A percentile compares a stretch with the other conserved stretches of the same genome.
Evolutionary conservation across 495 filamentous ascomycete genomes (phyloP).

Genomic region (Xylaria telfairii): DNA sequence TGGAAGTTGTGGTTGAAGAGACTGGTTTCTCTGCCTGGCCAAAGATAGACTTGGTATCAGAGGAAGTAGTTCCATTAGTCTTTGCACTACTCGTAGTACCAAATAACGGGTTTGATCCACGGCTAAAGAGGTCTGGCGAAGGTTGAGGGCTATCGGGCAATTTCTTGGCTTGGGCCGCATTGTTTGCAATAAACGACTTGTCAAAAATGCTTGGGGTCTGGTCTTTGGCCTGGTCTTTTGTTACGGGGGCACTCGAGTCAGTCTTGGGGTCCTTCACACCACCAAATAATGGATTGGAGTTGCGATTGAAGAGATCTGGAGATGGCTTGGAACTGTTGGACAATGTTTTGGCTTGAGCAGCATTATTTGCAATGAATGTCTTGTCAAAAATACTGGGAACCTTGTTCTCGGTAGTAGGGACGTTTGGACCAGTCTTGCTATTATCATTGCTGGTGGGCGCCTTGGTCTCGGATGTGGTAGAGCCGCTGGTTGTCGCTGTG

Average conservation of each 20-base stretch:
- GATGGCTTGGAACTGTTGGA: constrained; percentile 30
- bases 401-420: not conserved
- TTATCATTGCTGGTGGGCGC: not conserved
- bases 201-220: constrained; percentile 33
- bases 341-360: constrained; percentile 1
- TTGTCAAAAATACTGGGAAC: constrained; percentile 26
- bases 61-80: constrained; percentile 31
- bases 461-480: not conserved
- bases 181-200: constrained; percentile 20
- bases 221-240: constrained; percentile 21
- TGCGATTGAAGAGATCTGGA: constrained; percentile 20
- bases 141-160: constrained; percentile 8
- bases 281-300: constrained; percentile 20
- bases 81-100: constrained; percentile 10
- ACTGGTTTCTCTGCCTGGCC: constrained; percentile 30
- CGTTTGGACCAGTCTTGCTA: not conserved
- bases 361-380: constrained; percentile 20
- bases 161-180: constrained; percentile 25
- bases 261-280: constrained; percentile 26
- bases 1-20: constrained; percentile 18
- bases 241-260: constrained; percentile 27
- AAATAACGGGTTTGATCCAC: constrained; percentile 22
- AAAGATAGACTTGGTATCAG: constrained; percentile 32
- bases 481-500: not conserved
- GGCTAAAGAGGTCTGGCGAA: constrained; percentile 20